phyloP scores from a whole-genome alignment of 2,329 filamentous ascomycete species.

The Neonectria hederae region DNA sequence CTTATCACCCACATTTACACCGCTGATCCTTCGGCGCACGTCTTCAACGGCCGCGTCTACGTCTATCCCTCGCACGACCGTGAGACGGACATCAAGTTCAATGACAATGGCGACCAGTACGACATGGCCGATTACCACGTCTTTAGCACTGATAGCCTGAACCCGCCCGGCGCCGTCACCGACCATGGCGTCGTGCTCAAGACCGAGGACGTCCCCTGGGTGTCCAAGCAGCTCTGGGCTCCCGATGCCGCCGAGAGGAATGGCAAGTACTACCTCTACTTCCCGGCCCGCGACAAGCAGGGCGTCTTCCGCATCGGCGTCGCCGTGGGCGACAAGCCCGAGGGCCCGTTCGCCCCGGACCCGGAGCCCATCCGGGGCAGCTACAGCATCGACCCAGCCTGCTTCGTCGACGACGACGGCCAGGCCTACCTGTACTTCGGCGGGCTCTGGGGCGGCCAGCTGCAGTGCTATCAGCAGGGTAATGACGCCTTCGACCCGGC shows the following conservation, averaged over 20 bases:
- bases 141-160: conserved; percentile 65
- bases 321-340: conserved; percentile 69
- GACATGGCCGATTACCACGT: conserved; percentile 89
- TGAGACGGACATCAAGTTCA: conserved; percentile 77
- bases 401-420: conserved; percentile 70
- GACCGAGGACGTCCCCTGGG: conserved; percentile 76
- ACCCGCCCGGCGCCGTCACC: conserved; percentile 66
- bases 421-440: conserved; percentile 71
- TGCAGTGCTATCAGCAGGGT: conserved; percentile 76
- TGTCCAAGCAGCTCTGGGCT: conserved; percentile 81
- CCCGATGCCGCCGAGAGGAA: conserved; percentile 77
- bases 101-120: conserved; percentile 87
- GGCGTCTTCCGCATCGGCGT: conserved; percentile 80
- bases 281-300: conserved; percentile 76
- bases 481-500: conserved; percentile 63
- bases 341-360: conserved; percentile 76
- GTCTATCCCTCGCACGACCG: conserved; percentile 85
- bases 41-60: conserved; percentile 79
- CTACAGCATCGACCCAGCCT: conserved; percentile 81
- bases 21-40: conserved; percentile 82
- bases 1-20: conserved; percentile 81
- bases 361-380: conserved; percentile 71
- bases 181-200: conserved; percentile 78
- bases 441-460: conserved; percentile 82
- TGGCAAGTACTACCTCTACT: conserved; percentile 79